phyloP scores from a whole-genome alignment of 139 green algal species.

The Raphidocelis subcapitata region DNA sequence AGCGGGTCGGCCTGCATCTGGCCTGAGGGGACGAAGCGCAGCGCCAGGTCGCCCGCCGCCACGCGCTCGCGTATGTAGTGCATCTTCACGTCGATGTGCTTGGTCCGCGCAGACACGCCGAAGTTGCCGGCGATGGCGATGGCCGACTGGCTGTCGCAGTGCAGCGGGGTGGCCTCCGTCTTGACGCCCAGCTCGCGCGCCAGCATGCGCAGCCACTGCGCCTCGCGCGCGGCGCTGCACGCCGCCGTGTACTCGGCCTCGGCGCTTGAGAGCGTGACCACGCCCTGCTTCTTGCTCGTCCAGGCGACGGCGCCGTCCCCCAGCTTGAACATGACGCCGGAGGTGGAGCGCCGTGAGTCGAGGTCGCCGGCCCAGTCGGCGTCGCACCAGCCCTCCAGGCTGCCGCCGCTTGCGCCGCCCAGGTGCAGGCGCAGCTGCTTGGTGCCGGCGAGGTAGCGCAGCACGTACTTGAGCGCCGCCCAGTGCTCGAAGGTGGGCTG shows the following conservation, averaged over 20 bases:
- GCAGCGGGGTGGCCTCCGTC: background rate
- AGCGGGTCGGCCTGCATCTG: conserved; percentile 31
- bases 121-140: conserved; percentile 34
- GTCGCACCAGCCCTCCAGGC: conserved; percentile 24
- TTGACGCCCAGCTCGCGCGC: conserved; percentile 8
- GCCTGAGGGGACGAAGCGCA: conserved; percentile 20
- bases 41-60: conserved; percentile 6
- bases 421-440: conserved; percentile 1
- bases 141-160: conserved; percentile 43
- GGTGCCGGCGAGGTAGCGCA: conserved; percentile 17
- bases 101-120: conserved; percentile 16
- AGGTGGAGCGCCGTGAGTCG: too few relatives aligned
- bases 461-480: conserved; percentile 24
- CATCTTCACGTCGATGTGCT: conserved; percentile 47
- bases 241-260: conserved; percentile 46
- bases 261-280: conserved; percentile 36
- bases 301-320: conserved; percentile 35
- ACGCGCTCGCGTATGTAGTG: conserved; percentile 37
- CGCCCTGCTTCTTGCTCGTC: conserved; percentile 30
- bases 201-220: conserved; percentile 36
- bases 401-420: too few relatives aligned
- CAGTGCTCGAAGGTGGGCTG: conserved; percentile 24
- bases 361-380: conserved; percentile 29
- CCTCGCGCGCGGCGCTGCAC: conserved; percentile 26
- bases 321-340: conserved; percentile 31